phyloP scores from a whole-genome alignment of 306 rosid genomes.

The Cucurbita ficifolia region DNA sequence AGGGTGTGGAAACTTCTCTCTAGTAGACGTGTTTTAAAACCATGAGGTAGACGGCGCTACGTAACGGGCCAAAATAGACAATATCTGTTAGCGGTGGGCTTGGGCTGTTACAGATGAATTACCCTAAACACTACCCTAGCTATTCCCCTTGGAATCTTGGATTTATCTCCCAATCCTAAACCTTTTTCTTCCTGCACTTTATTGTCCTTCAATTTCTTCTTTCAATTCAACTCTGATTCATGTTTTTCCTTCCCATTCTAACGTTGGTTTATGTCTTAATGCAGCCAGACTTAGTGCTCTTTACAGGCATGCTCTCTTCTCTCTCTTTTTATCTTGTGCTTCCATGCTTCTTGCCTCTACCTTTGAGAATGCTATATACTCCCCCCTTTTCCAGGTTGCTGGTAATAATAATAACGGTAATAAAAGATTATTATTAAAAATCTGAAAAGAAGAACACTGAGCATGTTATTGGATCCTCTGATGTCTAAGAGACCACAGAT shows the following conservation, averaged over 20 bases:
- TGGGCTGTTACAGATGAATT: too few relatives aligned
- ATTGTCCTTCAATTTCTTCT: neutral
- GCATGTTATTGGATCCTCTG: neutral
- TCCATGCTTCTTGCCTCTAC: slow-evolving; percentile 1
- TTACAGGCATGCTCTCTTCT: slow-evolving; percentile 69
- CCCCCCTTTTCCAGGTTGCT: slow-evolving; percentile 9
- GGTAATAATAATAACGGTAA: neutral
- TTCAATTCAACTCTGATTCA: neutral
- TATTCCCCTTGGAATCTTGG: neutral
- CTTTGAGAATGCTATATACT: slow-evolving; percentile 4
- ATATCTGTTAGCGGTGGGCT: too few relatives aligned
- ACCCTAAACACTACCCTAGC: neutral
- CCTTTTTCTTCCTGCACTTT: neutral
- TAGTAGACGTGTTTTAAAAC: too few relatives aligned
- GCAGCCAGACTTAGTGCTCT: slow-evolving; percentile 99
- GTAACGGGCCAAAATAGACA: too few relatives aligned
- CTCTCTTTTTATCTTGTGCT: slow-evolving; percentile 11
- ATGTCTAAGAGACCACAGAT: neutral
- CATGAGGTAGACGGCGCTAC: too few relatives aligned
- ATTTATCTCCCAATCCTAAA: neutral
- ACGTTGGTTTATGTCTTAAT: slow-evolving; percentile 28
- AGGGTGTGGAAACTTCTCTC: too few relatives aligned
- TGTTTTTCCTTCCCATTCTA: slow-evolving; percentile 20
- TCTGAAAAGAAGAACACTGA: neutral
- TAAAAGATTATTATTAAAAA: neutral